Base-by-base conservation (phyloP, 768 basidiomycete species). In the Mycena sanguinolenta region DNA sequence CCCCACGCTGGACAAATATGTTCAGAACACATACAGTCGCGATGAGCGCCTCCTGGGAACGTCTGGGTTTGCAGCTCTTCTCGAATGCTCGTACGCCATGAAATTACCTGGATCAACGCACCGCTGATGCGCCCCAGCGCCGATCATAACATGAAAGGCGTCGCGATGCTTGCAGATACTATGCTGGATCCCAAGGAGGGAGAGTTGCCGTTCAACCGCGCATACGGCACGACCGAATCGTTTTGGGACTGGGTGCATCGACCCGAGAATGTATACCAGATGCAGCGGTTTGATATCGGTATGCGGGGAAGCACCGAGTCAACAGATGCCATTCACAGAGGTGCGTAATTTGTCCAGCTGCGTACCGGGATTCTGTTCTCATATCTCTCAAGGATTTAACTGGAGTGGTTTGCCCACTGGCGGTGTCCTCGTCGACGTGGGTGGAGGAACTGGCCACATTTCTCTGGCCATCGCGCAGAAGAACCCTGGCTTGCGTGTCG, bases 381-480 rank as follows among this genome's bases (percentile, higher is more conserved):
- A 39, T n/a, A n/a, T 17, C 3, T 32, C 4, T 61, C n/a, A 63
- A 77, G 81, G 77, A 7, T 83, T 77, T 67, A 77, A 76, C 17
- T 83, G 77, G 77, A 44, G 21, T 16, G 53, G 23, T 0, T 67
- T 82, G 19, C 63, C 72, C 6, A 32, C 63, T 16, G 78, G 73
- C 8, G 63, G 70, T 1, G 23, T 76, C 3, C 55, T 83, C 9
- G 79, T 83, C 21, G 82, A 82, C 49, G 79, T 82, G 14, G 81
- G 80, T 0, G 78, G 78, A 4, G 81, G 79, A 1, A 69, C 79
- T n/a, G 81, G 80, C 3, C 49, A 69, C 13, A 61, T 70, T 21
- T 55, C 75, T 4, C n/a, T n/a, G n/a, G n/a, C n/a, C n/a, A n/a
- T n/a, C 5, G 76, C 77, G 14, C 42, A 72, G 39, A 59, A 34